These are phyloP conservation scores for Beauveria sp. DNA, from an alignment of 2,329 filamentous ascomycete species.

Conservation along the genomic window DNA sequence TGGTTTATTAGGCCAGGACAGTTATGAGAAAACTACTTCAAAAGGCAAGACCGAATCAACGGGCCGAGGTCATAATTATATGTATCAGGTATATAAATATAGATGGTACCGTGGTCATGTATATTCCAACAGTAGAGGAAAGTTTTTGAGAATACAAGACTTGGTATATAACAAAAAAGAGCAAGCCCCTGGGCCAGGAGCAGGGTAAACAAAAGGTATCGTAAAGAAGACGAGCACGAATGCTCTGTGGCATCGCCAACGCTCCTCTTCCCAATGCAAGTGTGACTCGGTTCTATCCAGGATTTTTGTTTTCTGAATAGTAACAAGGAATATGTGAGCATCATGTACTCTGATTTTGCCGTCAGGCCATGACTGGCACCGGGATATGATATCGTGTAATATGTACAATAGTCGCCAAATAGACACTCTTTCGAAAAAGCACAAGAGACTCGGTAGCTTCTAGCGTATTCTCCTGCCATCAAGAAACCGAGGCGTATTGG, in stretches of 20 bases:
- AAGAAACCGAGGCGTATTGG: conserved; percentile 43
- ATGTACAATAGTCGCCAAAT: conserved; percentile 2
- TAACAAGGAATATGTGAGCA: neutral
- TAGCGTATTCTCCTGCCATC: conserved; percentile 44
- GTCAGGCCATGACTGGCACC: neutral
- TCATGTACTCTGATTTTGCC: neutral
- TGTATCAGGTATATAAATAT: neutral
- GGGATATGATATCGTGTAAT: neutral
- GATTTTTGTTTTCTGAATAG: neutral
- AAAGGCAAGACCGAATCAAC: neutral
- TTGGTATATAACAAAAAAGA: conserved; percentile 6
- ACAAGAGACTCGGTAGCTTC: conserved; percentile 6
- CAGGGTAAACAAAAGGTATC: neutral
- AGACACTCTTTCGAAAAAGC: neutral
- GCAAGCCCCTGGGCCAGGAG: neutral
- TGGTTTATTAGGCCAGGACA: no score
- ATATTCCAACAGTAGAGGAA: neutral
- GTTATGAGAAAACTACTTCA: neutral
- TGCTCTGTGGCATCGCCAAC: neutral
- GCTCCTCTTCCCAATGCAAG: neutral
- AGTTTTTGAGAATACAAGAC: neutral
- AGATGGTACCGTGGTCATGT: neutral
- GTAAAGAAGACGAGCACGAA: neutral
- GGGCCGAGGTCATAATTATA: neutral
- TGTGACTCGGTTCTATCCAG: neutral